Percentiles rank a stretch among this genome's conserved stretches.
phyloP scores from a whole-genome alignment of 495 filamentous ascomycete genomes.

The Bathelium albidoporum region DNA sequence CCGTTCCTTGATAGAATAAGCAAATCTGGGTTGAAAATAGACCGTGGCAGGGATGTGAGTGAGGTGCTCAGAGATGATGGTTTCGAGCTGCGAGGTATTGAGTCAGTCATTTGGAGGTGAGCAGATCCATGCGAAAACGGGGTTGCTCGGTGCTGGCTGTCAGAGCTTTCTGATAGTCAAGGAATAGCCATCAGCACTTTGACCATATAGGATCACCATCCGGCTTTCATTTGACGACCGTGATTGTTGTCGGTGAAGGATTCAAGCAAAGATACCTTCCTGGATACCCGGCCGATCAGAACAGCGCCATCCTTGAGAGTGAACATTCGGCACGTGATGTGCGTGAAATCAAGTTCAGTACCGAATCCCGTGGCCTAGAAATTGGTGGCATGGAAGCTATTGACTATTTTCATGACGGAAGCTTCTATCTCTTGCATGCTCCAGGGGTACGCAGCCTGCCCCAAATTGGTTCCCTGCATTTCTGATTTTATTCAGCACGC shows the following conservation, averaged over 20 bases:
- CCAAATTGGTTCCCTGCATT: neutral
- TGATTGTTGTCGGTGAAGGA: constrained; percentile 1
- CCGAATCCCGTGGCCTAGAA: neutral
- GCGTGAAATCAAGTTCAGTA: neutral
- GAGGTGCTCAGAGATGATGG: neutral
- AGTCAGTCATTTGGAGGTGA: neutral
- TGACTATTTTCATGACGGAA: constrained; percentile 5
- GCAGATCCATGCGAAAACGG: neutral
- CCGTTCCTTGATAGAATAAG: neutral
- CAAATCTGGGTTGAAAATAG: neutral
- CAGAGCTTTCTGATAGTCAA: neutral
- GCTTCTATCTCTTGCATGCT: constrained; percentile 4
- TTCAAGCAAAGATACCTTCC: neutral
- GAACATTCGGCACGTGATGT: neutral
- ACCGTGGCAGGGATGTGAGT: neutral
- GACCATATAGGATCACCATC: neutral
- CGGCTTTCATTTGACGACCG: neutral
- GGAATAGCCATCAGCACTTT: constrained; percentile 1
- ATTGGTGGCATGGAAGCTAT: constrained; percentile 3
- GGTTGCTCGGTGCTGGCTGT: neutral
- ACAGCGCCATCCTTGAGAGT: neutral
- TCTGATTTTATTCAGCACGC: constrained; percentile 32
- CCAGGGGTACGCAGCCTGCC: neutral
- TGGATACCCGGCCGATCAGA: neutral
- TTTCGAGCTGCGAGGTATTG: neutral